Conservation (phyloP, 345 rosid species). For the Garcia nutans region DNA sequence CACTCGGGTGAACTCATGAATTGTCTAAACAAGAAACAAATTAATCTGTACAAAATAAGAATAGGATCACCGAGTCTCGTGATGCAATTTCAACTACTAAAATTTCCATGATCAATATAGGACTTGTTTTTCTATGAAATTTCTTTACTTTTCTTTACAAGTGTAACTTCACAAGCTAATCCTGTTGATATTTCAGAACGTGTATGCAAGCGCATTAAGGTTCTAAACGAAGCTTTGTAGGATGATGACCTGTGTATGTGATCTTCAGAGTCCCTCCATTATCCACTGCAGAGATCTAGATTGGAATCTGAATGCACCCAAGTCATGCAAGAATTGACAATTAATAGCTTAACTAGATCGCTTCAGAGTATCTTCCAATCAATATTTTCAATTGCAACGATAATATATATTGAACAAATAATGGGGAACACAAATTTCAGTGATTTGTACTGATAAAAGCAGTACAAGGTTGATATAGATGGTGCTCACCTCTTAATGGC, state of each 20-base stretch:
- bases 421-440: background rate
- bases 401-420: background rate
- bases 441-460: background rate
- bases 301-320: constrained; percentile 27
- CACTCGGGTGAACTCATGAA: constrained; percentile 24
- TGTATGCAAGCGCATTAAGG: constrained; percentile 25
- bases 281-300: constrained; percentile 24
- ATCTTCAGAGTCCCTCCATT: constrained; percentile 17
- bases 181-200: constrained; percentile 22
- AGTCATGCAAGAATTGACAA: background rate
- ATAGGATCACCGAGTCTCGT: constrained; percentile 18
- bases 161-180: constrained; percentile 30
- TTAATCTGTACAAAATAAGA: constrained; percentile 44
- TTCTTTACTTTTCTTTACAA: constrained; percentile 36
- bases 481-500: constrained; percentile 35
- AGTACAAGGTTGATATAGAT: constrained; percentile 1
- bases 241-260: constrained; percentile 11
- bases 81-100: constrained; percentile 25
- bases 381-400: background rate
- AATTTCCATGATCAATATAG: constrained; percentile 16
- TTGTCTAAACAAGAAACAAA: constrained; percentile 29
- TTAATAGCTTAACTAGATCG: background rate
- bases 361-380: background rate
- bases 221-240: constrained; percentile 12
- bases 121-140: constrained; percentile 21